Evolutionary conservation across 2,329 filamentous ascomycete species (phyloP).

Genomic region (Aspergillus sergii): DNA sequence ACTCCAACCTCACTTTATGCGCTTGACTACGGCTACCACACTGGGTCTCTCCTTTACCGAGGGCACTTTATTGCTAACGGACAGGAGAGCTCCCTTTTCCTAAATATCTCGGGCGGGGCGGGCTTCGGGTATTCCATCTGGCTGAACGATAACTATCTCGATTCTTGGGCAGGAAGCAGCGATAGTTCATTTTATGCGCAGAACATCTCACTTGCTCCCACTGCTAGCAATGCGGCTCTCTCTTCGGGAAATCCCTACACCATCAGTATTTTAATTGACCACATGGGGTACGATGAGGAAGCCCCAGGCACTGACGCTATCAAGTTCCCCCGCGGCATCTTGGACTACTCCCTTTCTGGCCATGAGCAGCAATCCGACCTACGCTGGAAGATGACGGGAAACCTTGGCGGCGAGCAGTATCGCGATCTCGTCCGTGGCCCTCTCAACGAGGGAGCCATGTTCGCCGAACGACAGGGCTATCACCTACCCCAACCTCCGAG

Average conservation of each 20-base stretch:
- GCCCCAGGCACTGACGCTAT: constrained; percentile 27
- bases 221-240: neutral
- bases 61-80: constrained; percentile 32
- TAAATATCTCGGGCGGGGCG: constrained; percentile 28
- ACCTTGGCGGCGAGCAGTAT: constrained; percentile 57
- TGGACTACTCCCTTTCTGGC: constrained; percentile 45
- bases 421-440: constrained; percentile 53
- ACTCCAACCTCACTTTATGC: constrained; percentile 31
- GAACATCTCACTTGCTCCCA: neutral
- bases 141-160: constrained; percentile 28
- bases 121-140: constrained; percentile 32
- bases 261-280: constrained; percentile 26
- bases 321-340: constrained; percentile 57
- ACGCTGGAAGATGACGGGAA: constrained; percentile 58
- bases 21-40: constrained; percentile 35
- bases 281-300: constrained; percentile 36
- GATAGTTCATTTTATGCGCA: constrained; percentile 13
- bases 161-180: constrained; percentile 28
- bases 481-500: constrained; percentile 47
- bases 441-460: constrained; percentile 58
- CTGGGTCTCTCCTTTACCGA: constrained; percentile 31
- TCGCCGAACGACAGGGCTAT: constrained; percentile 55
- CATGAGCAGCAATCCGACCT: constrained; percentile 27
- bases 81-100: constrained; percentile 22
- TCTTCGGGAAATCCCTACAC: constrained; percentile 15